Base-by-base conservation (phyloP, 129 eudicot species). In the Oenanthe sinensis region DNA sequence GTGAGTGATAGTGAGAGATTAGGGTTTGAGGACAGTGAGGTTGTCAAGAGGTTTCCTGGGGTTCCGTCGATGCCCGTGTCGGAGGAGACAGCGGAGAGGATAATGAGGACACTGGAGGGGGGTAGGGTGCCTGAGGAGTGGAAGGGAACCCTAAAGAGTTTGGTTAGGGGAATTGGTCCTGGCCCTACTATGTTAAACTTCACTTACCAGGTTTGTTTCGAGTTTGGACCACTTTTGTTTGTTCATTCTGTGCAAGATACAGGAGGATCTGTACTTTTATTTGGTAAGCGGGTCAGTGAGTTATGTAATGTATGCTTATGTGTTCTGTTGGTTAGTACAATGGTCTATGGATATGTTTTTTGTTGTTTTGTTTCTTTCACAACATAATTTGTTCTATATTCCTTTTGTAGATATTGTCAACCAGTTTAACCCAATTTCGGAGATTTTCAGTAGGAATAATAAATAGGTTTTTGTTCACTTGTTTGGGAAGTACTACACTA, bases 31-130 rank as follows among this genome's bases (percentile, higher is more conserved):
- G 96, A 94, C 30, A 26, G 79, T 49, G 77, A 73, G 74, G 96
- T 88, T 69, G 68, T 11, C 42, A 78, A 69, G 79, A 79, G 85
- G 86, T 88, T 91, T 82, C 97, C 98, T 14, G 50, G 9, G 22
- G 81, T 94, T 74, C 86, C 96, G 7, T 94, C 98, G 10, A 42
- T 94, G 87, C 98, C 98, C 42, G 77, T 94, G 4, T 91, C 98
- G 16, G 85, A 67, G 22, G 82, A 75, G 72, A 85, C 85, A 63
- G 98, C 97, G 63, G 91, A 81, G 85, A 52, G 58, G 63, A 87
- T 94, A 28, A 42, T 94, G 78, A 83, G 65, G 85, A 83, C 89
- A 16, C 79, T 94, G 77, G 96, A 83, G 42, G 96, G 98, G 81
- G 63, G 85, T 63, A 79, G 68, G 69, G 67, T 86, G 82, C 90